These are phyloP conservation scores for Wallacemonas sp. DNA, from an alignment of 208 protist genomes.

Conservation along the genomic window DNA sequence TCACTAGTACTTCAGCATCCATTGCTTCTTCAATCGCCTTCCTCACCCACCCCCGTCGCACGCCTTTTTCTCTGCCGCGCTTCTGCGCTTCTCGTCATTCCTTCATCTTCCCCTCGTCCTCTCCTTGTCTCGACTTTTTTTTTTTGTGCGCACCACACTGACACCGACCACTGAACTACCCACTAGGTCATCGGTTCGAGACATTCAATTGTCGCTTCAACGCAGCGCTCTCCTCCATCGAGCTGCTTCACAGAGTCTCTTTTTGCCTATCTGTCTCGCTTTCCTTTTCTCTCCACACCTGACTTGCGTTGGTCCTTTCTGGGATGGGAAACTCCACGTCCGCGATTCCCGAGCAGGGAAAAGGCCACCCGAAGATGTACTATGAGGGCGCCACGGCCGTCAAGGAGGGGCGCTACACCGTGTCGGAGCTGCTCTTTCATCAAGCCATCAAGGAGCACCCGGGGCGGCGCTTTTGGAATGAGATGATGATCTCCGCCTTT, in stretches of 20 bases:
- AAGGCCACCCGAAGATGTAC: slow-evolving; percentile 30
- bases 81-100: slow-evolving; percentile 2
- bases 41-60: no score
- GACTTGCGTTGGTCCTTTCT: no score
- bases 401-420: slow-evolving; percentile 44
- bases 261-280: neutral
- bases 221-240: no score
- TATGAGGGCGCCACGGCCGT: slow-evolving; percentile 30
- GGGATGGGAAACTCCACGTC: slow-evolving; percentile 16
- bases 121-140: neutral
- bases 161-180: no score
- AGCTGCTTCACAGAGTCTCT: neutral
- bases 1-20: no score
- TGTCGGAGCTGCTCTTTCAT: slow-evolving; percentile 44
- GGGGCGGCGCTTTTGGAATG: slow-evolving; percentile 31
- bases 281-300: neutral
- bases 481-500: slow-evolving; percentile 14
- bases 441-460: slow-evolving; percentile 43
- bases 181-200: no score
- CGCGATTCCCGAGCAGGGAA: slow-evolving; percentile 14
- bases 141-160: neutral
- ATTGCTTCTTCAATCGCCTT: no score
- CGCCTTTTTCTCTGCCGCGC: no score
- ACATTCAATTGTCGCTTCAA: no score
- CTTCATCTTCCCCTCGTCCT: neutral